Conservation (phyloP, 2,329 filamentous ascomycete species). For the Monilinia laxa region DNA sequence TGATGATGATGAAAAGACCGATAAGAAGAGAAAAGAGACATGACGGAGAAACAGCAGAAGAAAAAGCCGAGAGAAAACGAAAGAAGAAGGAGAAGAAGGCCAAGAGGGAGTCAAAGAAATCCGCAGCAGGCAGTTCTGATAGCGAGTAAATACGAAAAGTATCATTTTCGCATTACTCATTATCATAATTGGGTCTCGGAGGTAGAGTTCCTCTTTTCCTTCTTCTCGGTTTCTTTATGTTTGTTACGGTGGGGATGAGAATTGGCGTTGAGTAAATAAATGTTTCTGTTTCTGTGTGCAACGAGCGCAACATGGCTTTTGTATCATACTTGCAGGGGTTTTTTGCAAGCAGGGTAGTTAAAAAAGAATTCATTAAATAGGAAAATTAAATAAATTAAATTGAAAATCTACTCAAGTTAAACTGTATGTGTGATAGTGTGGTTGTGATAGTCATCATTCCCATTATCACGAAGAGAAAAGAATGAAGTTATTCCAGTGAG, state of each 20-base stretch:
- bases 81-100: slow-evolving; percentile 54
- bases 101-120: slow-evolving; percentile 52
- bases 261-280: slow-evolving; percentile 19
- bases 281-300: slow-evolving; percentile 16
- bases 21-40: slow-evolving; percentile 78
- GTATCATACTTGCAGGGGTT: slow-evolving; percentile 20
- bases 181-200: slow-evolving; percentile 7
- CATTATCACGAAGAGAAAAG: no score
- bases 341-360: slow-evolving; percentile 17
- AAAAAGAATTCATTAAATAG: slow-evolving; percentile 13
- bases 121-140: slow-evolving; percentile 44
- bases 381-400: slow-evolving; percentile 2
- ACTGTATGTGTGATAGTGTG: not conserved
- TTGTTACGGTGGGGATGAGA: slow-evolving; percentile 15
- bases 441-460: not conserved
- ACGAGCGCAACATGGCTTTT: slow-evolving; percentile 18
- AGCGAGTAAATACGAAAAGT: slow-evolving; percentile 46
- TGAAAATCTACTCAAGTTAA: not conserved
- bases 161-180: not conserved
- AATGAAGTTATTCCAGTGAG: no score
- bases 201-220: slow-evolving; percentile 1
- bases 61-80: slow-evolving; percentile 54
- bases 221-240: slow-evolving; percentile 7
- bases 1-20: slow-evolving; percentile 57
- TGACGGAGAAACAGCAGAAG: slow-evolving; percentile 71